These are phyloP conservation scores for Nicotiana benthamiana DNA, from an alignment of 257 asterid species.

Conservation along the genomic window DNA sequence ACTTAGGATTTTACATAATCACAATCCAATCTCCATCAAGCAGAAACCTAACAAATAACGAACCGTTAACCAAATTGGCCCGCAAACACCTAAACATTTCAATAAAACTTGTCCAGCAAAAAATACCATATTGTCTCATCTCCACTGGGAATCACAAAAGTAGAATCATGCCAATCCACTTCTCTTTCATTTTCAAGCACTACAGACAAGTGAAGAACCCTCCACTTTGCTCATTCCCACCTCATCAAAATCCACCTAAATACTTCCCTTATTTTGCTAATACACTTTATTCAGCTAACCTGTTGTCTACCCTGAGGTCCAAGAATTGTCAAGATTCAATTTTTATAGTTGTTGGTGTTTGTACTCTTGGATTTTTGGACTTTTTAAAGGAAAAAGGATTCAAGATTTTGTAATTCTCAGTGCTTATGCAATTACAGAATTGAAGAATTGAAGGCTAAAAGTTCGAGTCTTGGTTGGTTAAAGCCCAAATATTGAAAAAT, in stretches of 20 bases:
- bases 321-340: slow-evolving; percentile 2
- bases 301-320: background rate
- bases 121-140: slow-evolving; percentile 11
- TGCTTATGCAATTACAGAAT: background rate
- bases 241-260: background rate
- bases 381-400: background rate
- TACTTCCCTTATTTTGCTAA: background rate
- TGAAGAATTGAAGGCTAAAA: background rate
- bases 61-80: background rate
- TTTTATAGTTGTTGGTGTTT: background rate
- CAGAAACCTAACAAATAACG: background rate
- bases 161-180: slow-evolving; percentile 18
- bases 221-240: background rate
- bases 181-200: background rate
- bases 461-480: slow-evolving; percentile 9
- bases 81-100: background rate
- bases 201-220: background rate
- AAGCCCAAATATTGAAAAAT: background rate
- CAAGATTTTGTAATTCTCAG: slow-evolving; percentile 6
- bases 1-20: background rate
- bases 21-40: background rate
- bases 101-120: slow-evolving; percentile 6
- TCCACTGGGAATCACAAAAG: slow-evolving; percentile 17
- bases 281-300: background rate
- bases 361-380: slow-evolving; percentile 8